phyloP scores from a whole-genome alignment of 2,329 filamentous ascomycete genomes.

The Aspergillus terreus region DNA sequence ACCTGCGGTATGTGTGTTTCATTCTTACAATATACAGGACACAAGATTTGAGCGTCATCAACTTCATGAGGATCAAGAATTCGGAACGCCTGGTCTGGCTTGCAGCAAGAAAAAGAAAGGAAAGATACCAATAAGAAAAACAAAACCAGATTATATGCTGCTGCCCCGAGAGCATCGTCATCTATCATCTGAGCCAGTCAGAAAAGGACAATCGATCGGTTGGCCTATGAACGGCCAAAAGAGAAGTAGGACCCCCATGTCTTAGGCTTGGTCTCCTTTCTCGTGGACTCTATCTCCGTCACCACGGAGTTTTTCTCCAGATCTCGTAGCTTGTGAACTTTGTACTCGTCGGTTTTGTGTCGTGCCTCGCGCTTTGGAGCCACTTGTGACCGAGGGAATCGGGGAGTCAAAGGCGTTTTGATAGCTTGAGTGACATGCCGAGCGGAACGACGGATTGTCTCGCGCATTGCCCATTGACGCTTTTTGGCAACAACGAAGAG shows the following conservation, averaged over 20 bases:
- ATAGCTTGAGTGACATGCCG: constrained; percentile 13
- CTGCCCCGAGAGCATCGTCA: no score
- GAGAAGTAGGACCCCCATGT: constrained; percentile 3
- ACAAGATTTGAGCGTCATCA: no score
- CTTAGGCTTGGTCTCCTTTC: background rate
- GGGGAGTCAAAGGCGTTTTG: constrained; percentile 14
- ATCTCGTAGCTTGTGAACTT: background rate
- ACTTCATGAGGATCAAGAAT: no score
- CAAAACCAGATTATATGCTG: no score
- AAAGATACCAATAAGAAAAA: no score
- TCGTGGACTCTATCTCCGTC: background rate
- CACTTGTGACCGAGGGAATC: constrained; percentile 10
- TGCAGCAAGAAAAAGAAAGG: no score
- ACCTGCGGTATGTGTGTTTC: no score
- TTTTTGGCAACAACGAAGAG: constrained; percentile 18
- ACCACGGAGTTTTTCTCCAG: constrained; percentile 5
- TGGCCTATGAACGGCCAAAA: background rate
- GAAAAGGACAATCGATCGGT: background rate
- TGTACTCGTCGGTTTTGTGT: background rate
- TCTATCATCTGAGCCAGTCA: background rate
- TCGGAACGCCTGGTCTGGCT: no score
- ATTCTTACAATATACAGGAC: no score
- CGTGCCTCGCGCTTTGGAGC: background rate
- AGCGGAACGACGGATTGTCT: constrained; percentile 13
- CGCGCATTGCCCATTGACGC: constrained; percentile 18